Evolutionary conservation across 306 rosid genomes (phyloP), one percentile per base, ranked within the genome.

Genomic region (Lagenaria siceraria): DNA sequence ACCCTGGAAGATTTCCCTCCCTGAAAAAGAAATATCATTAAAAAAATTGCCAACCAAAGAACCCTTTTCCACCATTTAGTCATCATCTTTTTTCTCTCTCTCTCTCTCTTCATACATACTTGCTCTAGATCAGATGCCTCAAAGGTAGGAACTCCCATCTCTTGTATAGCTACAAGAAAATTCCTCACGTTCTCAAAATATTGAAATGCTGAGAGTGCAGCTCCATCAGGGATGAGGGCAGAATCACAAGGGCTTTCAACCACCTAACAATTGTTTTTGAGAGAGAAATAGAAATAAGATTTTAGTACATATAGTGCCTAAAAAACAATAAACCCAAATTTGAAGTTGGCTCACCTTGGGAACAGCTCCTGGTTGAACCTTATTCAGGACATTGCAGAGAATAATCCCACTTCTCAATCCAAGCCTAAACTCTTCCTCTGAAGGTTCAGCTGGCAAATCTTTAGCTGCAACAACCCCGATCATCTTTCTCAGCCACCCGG

Each of bases 81-180:
- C 53, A 55, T 25, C 4, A 51, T 36, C 10, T 12, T 17, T 24
- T 7, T 12, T 33, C 3, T 35, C 7, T 9, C 3, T 61, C 38
- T 12, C 56, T 29, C 3, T 61, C 38, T 12, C 56, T 29, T 53
- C 78, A 55, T 15, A 84, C 91, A 70, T 90, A 94, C 98, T 84
- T 94, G 98, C 84, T 92, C 98, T 33, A 94, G 93, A 89, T 94
- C 98, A 79, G 98, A 94, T 68, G 93, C 88, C 89, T 94, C 97
- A 62, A 94, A 91, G 58, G 93, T 84, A 62, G 98, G 98, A 81
- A 91, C 78, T 65, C 96, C 96, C 87, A 94, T 81, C 78, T 85
- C 96, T 81, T 91, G 90, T 25, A 87, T 58, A 31, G 97, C 97
- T 66, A 87, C 97, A 38, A 87, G 85, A 81, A 94, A 94, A 83